Evolutionary conservation across 108 stramenopile genomes (phyloP).

Genomic region (Schizochytrium sp.): DNA sequence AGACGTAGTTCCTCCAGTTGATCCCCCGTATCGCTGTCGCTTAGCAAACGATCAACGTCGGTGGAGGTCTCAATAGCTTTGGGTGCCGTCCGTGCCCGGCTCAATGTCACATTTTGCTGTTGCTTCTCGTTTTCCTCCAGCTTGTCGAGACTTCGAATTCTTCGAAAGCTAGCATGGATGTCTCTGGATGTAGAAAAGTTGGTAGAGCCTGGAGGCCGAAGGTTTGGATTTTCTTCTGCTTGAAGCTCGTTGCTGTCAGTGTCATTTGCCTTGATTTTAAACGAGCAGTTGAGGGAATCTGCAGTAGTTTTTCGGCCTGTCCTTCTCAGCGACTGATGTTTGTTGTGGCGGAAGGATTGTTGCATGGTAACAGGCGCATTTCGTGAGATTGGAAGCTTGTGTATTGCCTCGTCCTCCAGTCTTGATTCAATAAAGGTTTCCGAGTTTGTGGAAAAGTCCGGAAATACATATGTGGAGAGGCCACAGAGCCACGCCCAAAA

Average conservation of each 20-base stretch:
- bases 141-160: too few relatives aligned
- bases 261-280: not conserved
- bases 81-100: too few relatives aligned
- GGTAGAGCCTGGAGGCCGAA: too few relatives aligned
- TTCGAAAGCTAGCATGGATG: too few relatives aligned
- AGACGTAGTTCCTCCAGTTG: too few relatives aligned
- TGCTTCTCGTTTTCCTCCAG: too few relatives aligned
- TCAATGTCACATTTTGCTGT: too few relatives aligned
- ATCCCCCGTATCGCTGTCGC: too few relatives aligned
- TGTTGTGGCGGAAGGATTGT: not conserved
- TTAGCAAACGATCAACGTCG: too few relatives aligned
- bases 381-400: not conserved
- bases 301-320: not conserved
- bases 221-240: not conserved
- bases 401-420: not conserved
- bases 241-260: not conserved
- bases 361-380: not conserved
- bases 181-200: too few relatives aligned
- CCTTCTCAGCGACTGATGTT: not conserved
- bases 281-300: not conserved
- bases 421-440: not conserved
- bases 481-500: not conserved
- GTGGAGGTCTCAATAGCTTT: too few relatives aligned
- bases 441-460: not conserved
- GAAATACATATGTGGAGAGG: not conserved